Base-by-base conservation (phyloP, 192 early-diverging fungal species). In the Backusella morwellensis region DNA sequence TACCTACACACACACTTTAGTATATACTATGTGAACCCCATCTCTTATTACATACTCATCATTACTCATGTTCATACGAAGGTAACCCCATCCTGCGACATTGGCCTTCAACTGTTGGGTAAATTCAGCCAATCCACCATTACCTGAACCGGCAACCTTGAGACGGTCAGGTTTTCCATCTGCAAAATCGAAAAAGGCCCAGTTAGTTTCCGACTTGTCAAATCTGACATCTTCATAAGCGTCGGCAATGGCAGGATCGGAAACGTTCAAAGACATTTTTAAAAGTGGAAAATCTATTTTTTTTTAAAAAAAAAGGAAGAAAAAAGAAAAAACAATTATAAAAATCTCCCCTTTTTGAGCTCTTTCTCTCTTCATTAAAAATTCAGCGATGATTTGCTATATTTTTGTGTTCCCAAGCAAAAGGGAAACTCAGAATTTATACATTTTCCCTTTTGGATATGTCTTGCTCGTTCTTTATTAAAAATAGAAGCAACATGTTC, bases 41-140 rank as follows among this genome's bases (percentile, higher is more conserved):
- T 19, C 6, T 42, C 42, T 9, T n/a, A 15, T 41, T 68, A 67
- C 29, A 34, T 81, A 81, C 80, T 81, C 76, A 54, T 81, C 90
- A 78, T 93, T 93, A 19, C 81, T 82, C 78, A 82, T 73, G 68
- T 82, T 82, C 77, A 82, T 79, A 21, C 94, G 86, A 56, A 96
- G 81, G 74, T 93, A 96, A 9, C 94, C 95, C 80, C 93, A 96
- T 6, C 89, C 92, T n/a, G 93, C 92, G 35, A 89, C 82, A 63
- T 94, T 86, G 34, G 79, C 78, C 54, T 90, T 86, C 34, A 96
- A 80, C 32, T 90, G 73, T 54, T 70, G 38, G 34, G 83, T 83
- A 23, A 95, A 89, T 80, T 94, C 93, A 6, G 71, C 75, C 6
- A 96, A 83, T 59, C 92, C 93, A 41, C 90, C 91, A 0, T 76